Evolutionary conservation across 345 rosid species (phyloP), one percentile per base, ranked within the genome.

Genomic region (Citrus unshiu): DNA sequence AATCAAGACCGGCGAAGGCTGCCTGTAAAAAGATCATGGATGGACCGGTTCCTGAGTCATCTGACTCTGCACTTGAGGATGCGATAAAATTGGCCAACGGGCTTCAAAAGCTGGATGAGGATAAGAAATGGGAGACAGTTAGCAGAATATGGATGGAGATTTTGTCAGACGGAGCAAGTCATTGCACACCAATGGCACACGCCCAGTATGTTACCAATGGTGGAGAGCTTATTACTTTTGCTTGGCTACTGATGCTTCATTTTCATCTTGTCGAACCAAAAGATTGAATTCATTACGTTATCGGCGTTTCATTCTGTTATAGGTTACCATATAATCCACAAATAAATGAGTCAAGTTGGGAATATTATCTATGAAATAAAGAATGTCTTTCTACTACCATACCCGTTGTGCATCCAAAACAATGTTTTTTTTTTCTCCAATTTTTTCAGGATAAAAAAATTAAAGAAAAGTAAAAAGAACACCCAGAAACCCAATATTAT

Each of bases 61-160:
- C 46, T 40, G 46, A 40, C 84, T 90, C 92, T 1, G 92, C 90
- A 30, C 49, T 92, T 83, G 86, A 89, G 59, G 90, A 91, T 61
- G 93, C 88, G 2, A 77, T 90, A 22, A 87, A 80, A 84, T 43
- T 94, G 77, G 94, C 95, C 0, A 84, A 92, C 59, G 85, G 84
- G 14, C 86, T 92, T 10, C 3, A 19, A 13, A 6, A 22, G 51
- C 7, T 6, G 3, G 1, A 46, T n/a, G 16, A 13, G 0, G 60
- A 34, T 62, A 37, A 78, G 46, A 91, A 87, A 77, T 94, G 94
- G 98, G 54, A 86, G 76, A 49, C 87, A 64, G 3, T 90, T 66
- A 81, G 90, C 80, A 78, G 62, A 68, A 83, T 92, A 25, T 94
- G 93, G 97, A 86, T 91, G 46, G 95, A 94, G 30, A 32, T 91